phyloP scores from a whole-genome alignment of 2,329 filamentous ascomycete species.

The Cryphonectria naterciae region DNA sequence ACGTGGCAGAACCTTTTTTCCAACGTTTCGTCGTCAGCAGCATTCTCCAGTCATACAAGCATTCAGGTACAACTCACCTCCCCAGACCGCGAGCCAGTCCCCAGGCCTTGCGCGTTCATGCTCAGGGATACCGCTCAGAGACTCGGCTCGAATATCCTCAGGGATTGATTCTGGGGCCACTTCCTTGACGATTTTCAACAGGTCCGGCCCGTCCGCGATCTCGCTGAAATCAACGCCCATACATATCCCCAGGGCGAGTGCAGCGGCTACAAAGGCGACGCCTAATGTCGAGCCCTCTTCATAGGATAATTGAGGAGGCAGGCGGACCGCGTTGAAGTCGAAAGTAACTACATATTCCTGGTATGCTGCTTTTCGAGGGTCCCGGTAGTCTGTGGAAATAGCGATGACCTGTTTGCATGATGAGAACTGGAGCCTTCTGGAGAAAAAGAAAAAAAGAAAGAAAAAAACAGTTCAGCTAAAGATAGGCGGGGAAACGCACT shows the following conservation, averaged over 20 bases:
- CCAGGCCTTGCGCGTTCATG: constrained; percentile 60
- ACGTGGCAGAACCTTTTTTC: constrained; percentile 64
- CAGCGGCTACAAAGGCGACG: constrained; percentile 73
- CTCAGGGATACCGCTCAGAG: constrained; percentile 56
- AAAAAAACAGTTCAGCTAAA: too few relatives aligned
- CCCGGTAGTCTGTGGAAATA: constrained; percentile 76
- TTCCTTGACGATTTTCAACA: constrained; percentile 54
- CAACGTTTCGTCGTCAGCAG: background rate
- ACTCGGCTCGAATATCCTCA: constrained; percentile 65
- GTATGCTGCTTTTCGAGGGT: constrained; percentile 72
- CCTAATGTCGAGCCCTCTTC: constrained; percentile 66
- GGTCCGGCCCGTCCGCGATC: constrained; percentile 60
- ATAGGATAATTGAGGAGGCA: constrained; percentile 57
- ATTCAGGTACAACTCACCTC: constrained; percentile 50
- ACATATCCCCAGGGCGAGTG: constrained; percentile 68
- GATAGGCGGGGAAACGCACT: constrained; percentile 36
- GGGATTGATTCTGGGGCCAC: constrained; percentile 56
- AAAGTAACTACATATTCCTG: constrained; percentile 71
- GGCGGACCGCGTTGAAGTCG: constrained; percentile 65
- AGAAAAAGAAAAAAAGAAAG: background rate
- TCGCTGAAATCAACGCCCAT: constrained; percentile 67
- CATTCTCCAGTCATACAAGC: background rate
- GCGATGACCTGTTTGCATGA: constrained; percentile 53
- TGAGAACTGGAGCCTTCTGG: background rate
- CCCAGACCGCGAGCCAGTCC: constrained; percentile 77